phyloP scores from a whole-genome alignment of 495 filamentous ascomycete species.

The Tuber borchii region DNA sequence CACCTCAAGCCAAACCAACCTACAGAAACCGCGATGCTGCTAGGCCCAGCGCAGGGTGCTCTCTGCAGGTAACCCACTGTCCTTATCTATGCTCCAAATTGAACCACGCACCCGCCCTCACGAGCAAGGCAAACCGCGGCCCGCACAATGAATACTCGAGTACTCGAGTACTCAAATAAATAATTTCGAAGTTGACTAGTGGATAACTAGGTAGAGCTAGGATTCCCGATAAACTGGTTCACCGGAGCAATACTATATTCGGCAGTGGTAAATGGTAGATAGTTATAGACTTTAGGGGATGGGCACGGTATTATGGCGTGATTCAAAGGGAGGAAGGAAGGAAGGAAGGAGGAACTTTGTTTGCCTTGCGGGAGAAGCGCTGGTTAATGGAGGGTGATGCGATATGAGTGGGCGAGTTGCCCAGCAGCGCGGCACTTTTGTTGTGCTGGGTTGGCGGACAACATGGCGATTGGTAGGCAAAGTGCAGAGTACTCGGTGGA shows the following conservation, averaged over 20 bases:
- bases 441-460: neutral
- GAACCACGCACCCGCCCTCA: neutral
- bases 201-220: neutral
- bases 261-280: neutral
- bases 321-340: neutral
- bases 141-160: neutral
- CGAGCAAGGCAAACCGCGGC: neutral
- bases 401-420: neutral
- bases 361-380: neutral
- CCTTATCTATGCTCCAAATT: neutral
- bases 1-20: neutral
- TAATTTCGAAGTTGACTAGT: neutral
- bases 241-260: neutral
- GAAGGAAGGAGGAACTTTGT: neutral
- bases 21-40: neutral
- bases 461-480: neutral
- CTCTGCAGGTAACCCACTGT: neutral
- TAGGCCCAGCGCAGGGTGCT: neutral
- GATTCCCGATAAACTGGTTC: neutral
- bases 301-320: neutral
- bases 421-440: neutral
- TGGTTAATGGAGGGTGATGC: neutral
- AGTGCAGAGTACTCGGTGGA: neutral
- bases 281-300: neutral
- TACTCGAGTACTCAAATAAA: neutral